Evolutionary conservation across 257 asterid species (phyloP).

Genomic region (Gentiana straminea): DNA sequence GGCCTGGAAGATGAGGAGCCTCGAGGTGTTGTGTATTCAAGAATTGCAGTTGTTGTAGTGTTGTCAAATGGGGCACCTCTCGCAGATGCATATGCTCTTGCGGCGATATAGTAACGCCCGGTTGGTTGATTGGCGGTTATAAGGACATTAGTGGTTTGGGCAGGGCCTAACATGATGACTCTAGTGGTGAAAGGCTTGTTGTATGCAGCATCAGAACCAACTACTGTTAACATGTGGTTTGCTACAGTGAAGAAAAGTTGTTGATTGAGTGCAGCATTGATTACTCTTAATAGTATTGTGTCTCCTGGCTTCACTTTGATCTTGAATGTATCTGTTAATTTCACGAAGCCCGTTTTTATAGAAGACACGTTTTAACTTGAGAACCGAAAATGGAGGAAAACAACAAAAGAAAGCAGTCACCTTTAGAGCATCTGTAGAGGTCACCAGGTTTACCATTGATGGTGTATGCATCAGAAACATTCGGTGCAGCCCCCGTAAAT

Average conservation of each 20-base stretch:
- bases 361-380: no score
- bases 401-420: neutral
- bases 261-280: constrained; percentile 37
- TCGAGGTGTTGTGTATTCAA: constrained; percentile 22
- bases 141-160: constrained; percentile 40
- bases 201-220: constrained; percentile 37
- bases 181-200: constrained; percentile 33
- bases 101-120: constrained; percentile 22
- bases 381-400: no score
- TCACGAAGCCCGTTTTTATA: neutral
- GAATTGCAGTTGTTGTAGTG: constrained; percentile 36
- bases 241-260: constrained; percentile 35
- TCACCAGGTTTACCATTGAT: constrained; percentile 39
- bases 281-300: constrained; percentile 25
- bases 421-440: constrained; percentile 27
- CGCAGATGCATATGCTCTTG: constrained; percentile 36
- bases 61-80: constrained; percentile 33
- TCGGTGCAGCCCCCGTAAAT: constrained; percentile 29
- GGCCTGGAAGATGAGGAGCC: constrained; percentile 17
- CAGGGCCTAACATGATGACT: constrained; percentile 34
- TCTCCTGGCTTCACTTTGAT: constrained; percentile 24
- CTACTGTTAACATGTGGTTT: constrained; percentile 35
- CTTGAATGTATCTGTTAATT: constrained; percentile 21
- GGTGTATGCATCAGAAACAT: constrained; percentile 32
- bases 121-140: constrained; percentile 23